phyloP scores from a whole-genome alignment of 2,329 filamentous ascomycete species.

The Trichophyton rubrum region DNA sequence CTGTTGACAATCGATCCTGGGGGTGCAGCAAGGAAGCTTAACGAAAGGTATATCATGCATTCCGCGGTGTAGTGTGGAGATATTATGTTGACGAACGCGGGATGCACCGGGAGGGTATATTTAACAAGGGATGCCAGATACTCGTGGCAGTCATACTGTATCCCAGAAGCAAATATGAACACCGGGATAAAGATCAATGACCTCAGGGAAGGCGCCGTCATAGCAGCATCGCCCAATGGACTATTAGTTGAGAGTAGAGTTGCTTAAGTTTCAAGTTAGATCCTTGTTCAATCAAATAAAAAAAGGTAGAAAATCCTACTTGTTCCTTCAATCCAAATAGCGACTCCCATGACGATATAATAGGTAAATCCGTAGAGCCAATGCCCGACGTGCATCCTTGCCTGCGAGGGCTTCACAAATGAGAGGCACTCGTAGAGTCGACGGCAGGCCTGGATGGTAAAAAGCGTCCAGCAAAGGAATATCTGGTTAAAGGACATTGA shows the following conservation, averaged over 20 bases:
- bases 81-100: slow-evolving; percentile 58
- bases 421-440: slow-evolving; percentile 62
- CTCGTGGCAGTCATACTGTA: slow-evolving; percentile 63
- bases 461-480: slow-evolving; percentile 54
- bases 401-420: slow-evolving; percentile 54
- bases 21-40: slow-evolving; percentile 64
- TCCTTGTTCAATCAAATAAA: background rate
- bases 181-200: slow-evolving; percentile 46
- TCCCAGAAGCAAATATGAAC: slow-evolving; percentile 56
- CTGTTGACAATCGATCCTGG: slow-evolving; percentile 52
- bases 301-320: slow-evolving; percentile 37
- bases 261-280: slow-evolving; percentile 2
- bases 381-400: slow-evolving; percentile 74
- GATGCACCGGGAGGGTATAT: slow-evolving; percentile 67
- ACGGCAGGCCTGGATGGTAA: slow-evolving; percentile 61
- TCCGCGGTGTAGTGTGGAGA: slow-evolving; percentile 91
- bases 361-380: slow-evolving; percentile 68
- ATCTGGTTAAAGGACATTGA: slow-evolving; percentile 53
- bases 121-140: slow-evolving; percentile 61
- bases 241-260: slow-evolving; percentile 9
- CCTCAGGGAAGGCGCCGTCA: slow-evolving; percentile 37
- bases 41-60: slow-evolving; percentile 67
- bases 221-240: slow-evolving; percentile 21
- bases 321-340: slow-evolving; percentile 74
- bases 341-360: slow-evolving; percentile 60